These are phyloP conservation scores for Pistacia vera DNA, from an alignment of 345 rosid species.

Conservation along the genomic window DNA sequence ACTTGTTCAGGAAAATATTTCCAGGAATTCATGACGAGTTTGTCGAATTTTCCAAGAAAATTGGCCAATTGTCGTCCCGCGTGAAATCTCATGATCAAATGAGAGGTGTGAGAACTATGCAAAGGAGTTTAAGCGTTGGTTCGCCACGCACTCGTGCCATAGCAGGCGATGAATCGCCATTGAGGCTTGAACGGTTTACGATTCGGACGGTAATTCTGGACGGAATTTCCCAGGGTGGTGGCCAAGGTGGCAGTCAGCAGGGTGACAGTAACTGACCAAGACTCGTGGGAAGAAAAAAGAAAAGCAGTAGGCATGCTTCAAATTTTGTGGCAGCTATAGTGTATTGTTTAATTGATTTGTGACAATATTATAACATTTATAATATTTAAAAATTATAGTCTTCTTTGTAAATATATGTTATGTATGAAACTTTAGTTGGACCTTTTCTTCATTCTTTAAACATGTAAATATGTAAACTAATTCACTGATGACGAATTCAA, in stretches of 20 bases:
- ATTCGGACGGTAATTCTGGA: conserved; percentile 32
- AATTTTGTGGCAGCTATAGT: background rate
- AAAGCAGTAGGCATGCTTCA: background rate
- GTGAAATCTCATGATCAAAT: background rate
- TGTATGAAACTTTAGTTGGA: too few relatives aligned
- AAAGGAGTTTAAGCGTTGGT: conserved; percentile 47
- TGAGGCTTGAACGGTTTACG: conserved; percentile 43
- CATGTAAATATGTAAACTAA: too few relatives aligned
- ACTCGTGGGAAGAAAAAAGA: background rate
- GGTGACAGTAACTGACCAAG: conserved; percentile 17
- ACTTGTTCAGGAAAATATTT: conserved; percentile 36
- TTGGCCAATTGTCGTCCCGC: background rate
- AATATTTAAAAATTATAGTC: too few relatives aligned
- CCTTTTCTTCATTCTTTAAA: too few relatives aligned
- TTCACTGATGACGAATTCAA: too few relatives aligned
- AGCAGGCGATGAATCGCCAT: conserved; percentile 12
- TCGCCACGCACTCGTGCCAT: conserved; percentile 17
- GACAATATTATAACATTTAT: too few relatives aligned
- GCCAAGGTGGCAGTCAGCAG: conserved; percentile 12
- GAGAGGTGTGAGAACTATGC: conserved; percentile 11
- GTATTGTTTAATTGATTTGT: too few relatives aligned
- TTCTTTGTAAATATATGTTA: too few relatives aligned
- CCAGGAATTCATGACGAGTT: conserved; percentile 32
- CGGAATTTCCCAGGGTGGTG: conserved; percentile 11
- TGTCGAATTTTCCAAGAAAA: conserved; percentile 20